Base-by-base conservation (phyloP, 116 monocot species). In the Papilionanthe hybrid region DNA sequence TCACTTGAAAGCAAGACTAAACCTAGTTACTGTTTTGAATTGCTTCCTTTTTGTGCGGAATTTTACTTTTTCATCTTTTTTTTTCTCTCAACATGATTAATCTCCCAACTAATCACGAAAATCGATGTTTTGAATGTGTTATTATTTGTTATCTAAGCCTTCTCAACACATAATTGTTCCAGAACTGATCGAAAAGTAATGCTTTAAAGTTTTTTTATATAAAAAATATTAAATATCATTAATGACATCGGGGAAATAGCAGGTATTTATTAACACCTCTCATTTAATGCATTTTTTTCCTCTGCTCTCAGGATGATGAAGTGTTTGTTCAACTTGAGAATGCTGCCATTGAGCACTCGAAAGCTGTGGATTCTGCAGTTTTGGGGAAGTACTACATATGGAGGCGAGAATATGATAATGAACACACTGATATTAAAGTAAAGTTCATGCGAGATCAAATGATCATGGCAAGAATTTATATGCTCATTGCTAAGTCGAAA, bases 381-480 rank as follows among this genome's bases (percentile, higher is more conserved):
- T 44, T 84, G 5, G 84, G 84, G 55, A 84, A 84, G 65, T 84
- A 84, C 72, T 81, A 77, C 72, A 27, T 84, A 63, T 84, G 84
- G 84, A 81, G 84, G 58, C 45, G 53, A 78, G 80, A 81, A 27
- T 72, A 81, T 73, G 80, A 84, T 27, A 84, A 81, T 72, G 80
- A 72, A 37, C 80, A 84, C 25, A 42, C 84, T 30, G 84, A 84
- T 72, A 58, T 78, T 72, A 81, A 23, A 45, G 72, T 84, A 15
- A 48, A 77, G 19, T 43, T 81, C 50, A 81, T 84, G 72, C 84
- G 84, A 29, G 84, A 84, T 44, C 84, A 84, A 81, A 72, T 73
- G n/a, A 78, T 84, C 60, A 84, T 84, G 84, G 84, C 80, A 32
- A 80, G 84, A 25, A 72, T 84, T 49, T 84, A 79, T 81, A 72